A percentile compares a stretch with the other conserved stretches of the same genome.
These are phyloP conservation scores for Tolypocladium sp. DNA, from an alignment of 2,329 filamentous ascomycete genomes.

Conservation along the genomic window DNA sequence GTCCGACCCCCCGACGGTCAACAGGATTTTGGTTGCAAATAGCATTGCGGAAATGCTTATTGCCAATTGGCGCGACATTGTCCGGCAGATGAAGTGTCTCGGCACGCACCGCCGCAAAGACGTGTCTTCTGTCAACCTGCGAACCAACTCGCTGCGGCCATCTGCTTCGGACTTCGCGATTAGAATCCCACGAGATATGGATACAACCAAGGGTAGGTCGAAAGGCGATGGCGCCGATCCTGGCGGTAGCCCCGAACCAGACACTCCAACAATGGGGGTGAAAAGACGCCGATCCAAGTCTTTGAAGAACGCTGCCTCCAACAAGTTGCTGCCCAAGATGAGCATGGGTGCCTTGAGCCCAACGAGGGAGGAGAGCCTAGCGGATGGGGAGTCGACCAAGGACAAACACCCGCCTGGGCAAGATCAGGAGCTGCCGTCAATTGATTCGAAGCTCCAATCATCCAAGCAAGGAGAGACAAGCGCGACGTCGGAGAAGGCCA, in stretches of 20 bases:
- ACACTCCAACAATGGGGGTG: constrained; percentile 20
- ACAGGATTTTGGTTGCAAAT: constrained; percentile 51
- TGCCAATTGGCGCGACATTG: constrained; percentile 54
- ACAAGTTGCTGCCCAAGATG: constrained; percentile 11
- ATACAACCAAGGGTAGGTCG: constrained; percentile 3
- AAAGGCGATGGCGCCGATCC: constrained; percentile 5
- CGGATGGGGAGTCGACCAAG: constrained; percentile 6
- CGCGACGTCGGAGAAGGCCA: neutral
- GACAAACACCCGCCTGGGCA: neutral
- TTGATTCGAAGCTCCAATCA: neutral
- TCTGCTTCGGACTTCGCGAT: constrained; percentile 32
- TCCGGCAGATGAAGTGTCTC: constrained; percentile 47
- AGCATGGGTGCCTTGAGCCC: constrained; percentile 19
- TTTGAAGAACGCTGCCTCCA: constrained; percentile 11
- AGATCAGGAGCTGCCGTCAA: neutral
- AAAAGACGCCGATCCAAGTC: constrained; percentile 12
- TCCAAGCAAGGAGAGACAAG: neutral
- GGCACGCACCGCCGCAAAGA: constrained; percentile 16
- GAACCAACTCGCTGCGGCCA: constrained; percentile 19
- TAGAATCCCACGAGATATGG: constrained; percentile 1
- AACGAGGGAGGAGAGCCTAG: constrained; percentile 19
- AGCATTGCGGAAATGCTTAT: constrained; percentile 57
- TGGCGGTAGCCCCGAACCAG: constrained; percentile 25
- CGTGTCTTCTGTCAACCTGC: constrained; percentile 6
- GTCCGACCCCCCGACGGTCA: constrained; percentile 25